Conservation (phyloP, 768 basidiomycete genomes). For the Podaxis sp. region DNA sequence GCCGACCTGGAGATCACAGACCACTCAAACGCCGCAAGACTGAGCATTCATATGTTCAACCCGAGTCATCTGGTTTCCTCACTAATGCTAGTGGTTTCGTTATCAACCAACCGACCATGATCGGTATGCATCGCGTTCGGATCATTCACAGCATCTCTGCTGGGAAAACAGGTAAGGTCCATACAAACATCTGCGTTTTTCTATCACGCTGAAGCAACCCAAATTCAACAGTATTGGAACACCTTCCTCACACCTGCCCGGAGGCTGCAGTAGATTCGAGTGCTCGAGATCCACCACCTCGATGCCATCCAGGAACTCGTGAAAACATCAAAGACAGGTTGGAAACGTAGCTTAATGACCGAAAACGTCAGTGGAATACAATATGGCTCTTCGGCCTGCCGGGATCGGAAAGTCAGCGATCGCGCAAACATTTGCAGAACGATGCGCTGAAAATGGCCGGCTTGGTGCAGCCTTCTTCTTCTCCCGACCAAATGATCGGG, state of each 20-base stretch:
- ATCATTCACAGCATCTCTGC: background rate
- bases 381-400: slow-evolving; percentile 13
- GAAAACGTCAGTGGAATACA: background rate
- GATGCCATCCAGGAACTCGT: slow-evolving; percentile 10
- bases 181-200: background rate
- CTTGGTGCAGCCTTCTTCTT: slow-evolving; percentile 15
- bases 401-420: slow-evolving; percentile 17
- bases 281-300: background rate
- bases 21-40: no score
- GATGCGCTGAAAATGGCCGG: background rate
- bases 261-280: background rate
- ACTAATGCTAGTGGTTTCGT: background rate
- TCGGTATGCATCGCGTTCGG: background rate
- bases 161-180: background rate
- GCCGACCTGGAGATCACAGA: no score
- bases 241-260: background rate
- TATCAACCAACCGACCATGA: slow-evolving; percentile 2
- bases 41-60: no score
- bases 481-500: background rate
- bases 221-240: background rate
- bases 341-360: background rate
- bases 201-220: background rate
- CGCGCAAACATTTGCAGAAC: slow-evolving; percentile 6
- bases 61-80: background rate
- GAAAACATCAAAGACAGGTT: background rate